Evolutionary conservation across 257 asterid species (phyloP), one percentile per base, ranked within the genome.

Genomic region (Nicotiana undulata): DNA sequence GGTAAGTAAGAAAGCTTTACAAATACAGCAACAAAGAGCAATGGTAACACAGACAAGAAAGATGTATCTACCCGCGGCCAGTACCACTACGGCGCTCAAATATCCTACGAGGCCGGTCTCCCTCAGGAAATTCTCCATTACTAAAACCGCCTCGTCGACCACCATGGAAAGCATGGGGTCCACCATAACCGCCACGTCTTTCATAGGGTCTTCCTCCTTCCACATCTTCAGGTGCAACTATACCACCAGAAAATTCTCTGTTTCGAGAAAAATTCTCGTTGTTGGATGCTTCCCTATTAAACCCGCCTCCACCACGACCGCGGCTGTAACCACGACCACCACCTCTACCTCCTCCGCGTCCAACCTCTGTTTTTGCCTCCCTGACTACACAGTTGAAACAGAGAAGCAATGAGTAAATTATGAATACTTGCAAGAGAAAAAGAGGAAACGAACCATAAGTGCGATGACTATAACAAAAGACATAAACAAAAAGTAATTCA

Each of bases 71-170:
- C 98, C 98, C 98, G 28, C 87, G 90, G 2, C 93, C 96, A 82
- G 92, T 88, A 84, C 98, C 98, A 85, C 94, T 92, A 22, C 79
- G 96, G 65, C 94, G 93, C 28, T 91, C 98, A 31, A 78, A 91
- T 28, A 59, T 53, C 85, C 95, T 88, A 60, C 92, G 93, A 65
- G 95, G 94, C 67, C 92, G 91, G 29, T 92, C 95, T 4, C 91
- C 94, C 55, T 92, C 97, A 22, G 87, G 88, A n/a, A 13, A 75
- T 75, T 92, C 98, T 37, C 97, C 98, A 80, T 92, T 91, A 86
- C 87, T 86, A 82, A 85, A 93, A 68, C 89, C 98, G 81, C 88
- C 97, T 55, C 90, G 85, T 63, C 91, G 90, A 76, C 90, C 93
- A 79, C 94, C 98, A 40, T 91, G 91, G 84, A 83, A 87, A 75